A percentile compares a stretch with the other conserved stretches of the same genome.
Evolutionary conservation across 1,284 basidiomycete species (phyloP).

Genomic region (Phellopilus nigrolimitatus): DNA sequence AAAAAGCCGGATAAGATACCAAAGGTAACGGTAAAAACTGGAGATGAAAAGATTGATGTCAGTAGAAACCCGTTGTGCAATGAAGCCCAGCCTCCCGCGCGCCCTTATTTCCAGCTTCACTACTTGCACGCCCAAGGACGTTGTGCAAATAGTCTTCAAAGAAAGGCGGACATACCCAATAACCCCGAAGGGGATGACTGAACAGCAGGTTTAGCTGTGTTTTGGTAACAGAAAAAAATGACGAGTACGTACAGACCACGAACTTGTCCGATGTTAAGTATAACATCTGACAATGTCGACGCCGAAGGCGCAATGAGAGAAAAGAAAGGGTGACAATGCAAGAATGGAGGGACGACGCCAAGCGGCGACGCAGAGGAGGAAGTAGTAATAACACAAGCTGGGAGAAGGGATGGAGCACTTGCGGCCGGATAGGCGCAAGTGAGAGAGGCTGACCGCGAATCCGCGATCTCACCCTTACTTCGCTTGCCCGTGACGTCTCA

Average conservation of each 20-base stretch:
- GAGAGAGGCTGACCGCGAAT: neutral
- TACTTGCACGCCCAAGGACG: too few species aligned
- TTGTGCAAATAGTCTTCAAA: neutral
- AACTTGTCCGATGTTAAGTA: slow-evolving; percentile 78
- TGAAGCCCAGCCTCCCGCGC: too few species aligned
- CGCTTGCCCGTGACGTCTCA: neutral
- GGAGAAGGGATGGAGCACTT: neutral
- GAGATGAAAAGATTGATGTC: neutral
- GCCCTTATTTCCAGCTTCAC: too few species aligned
- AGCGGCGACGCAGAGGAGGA: slow-evolving; percentile 15
- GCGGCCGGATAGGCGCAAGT: too few species aligned
- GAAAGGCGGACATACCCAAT: slow-evolving; percentile 61
- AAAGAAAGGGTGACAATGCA: slow-evolving; percentile 10
- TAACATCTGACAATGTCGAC: slow-evolving; percentile 38
- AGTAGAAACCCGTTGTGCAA: too few species aligned
- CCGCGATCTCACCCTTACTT: neutral
- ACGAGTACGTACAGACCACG: slow-evolving; percentile 65
- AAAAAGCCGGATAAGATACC: slow-evolving; percentile 80
- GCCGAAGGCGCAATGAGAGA: slow-evolving; percentile 4
- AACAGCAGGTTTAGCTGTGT: slow-evolving; percentile 15
- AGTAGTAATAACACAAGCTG: neutral
- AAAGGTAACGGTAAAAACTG: slow-evolving; percentile 86
- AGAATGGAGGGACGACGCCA: slow-evolving; percentile 20
- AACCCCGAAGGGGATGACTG: slow-evolving; percentile 87
- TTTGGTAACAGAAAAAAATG: slow-evolving; percentile 14